Base-by-base conservation (phyloP, 306 rosid genomes). In the Arachis hypogaea region DNA sequence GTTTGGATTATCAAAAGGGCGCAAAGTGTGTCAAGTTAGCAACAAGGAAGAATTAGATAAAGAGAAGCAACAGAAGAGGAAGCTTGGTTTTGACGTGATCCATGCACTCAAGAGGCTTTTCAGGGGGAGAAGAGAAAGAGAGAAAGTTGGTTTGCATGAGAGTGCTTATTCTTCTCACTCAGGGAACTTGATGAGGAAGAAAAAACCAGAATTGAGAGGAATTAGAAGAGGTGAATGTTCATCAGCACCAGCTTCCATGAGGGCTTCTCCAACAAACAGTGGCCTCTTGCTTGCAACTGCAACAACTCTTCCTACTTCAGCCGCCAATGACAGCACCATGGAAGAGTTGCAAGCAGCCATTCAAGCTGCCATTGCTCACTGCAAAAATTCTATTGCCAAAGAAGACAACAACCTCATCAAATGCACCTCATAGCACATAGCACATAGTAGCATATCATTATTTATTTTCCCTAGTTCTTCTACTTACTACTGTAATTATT, bases 361-460 rank as follows among this genome's bases (percentile, higher is more conserved):
- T 86, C 99, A 94, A 86, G 95, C 97, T 69, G 99, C 99, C 36
- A 95, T 95, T 83, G 96, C 99, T 78, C 98, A 95, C 79, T 95
- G 99, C 82, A 95, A 95, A 88, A 92, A 85, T 68, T 95, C 99
- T 57, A 83, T 85, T 76, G 83, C 94, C 12, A 79, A 85, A 47
- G 93, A 85, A 71, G 94, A 91, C 22, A 84, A 78, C 74, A 33
- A 33, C 38, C 73, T 78, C 84, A 79, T 77, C 84, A 81, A 75
- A 81, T 75, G 82, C 76, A 71, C 73, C 60, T 68, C 2, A n/a
- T n/a, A 1, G 3, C 6, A 22, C 28, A 22, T 22, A 22, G 28
- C 28, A 22, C 28, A 22, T 22, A 22, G 28, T 22, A 61, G 14
- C 33, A 43, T 62, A 36, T 18, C 42, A 63, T 72, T 9, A 40